Evolutionary conservation across 2,329 filamentous ascomycete genomes (phyloP), one percentile per base, ranked within the genome.

Genomic region (Phyllosticta citrichinensis): DNA sequence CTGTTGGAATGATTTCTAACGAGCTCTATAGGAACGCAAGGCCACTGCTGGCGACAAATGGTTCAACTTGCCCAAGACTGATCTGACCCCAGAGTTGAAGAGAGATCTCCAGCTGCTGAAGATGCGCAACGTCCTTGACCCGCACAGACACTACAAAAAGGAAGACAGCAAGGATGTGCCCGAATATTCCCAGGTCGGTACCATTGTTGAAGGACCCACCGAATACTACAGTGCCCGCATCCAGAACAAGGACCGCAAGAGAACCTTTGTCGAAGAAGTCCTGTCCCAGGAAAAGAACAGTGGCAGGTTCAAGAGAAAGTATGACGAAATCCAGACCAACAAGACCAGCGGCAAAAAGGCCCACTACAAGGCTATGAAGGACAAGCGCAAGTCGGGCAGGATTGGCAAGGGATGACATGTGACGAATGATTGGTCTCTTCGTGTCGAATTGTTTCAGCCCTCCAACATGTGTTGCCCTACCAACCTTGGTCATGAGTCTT

Each of bases 91-190:
- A 9, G 86, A 95, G 69, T 80, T 97, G 64, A 96, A 92, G 75
- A 83, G 91, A 66, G 93, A 99, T 71, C 80, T 97, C 57, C 91
- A 97, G 74, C 79, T 97, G 11, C 79, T 99, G 62, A 87, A 90
- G 65, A 93, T 97, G 87, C 86, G 94, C 73, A 87, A 86, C 61
- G 87, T 96, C 20, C 80, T 97, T 22, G 93, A 97, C 66, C 87
- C 91, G 0, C 93, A 97, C 72, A 82, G 88, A 56, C 88, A 93
- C 69, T 96, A 96, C 80, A 95, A 93, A 73, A 97, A 97, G 74
- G 87, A 93, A 57, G 83, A 78, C 57, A 81, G 84, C 60, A 91
- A 88, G 70, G 80, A 83, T 62, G 76, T 87, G 1, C 94, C 94
- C 1, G 85, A 91, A 63, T 97, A 88, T 71, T 95, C 89, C 20